Evolutionary conservation across 2,329 filamentous ascomycete species (phyloP).

Genomic region (Clonostachys solani): DNA sequence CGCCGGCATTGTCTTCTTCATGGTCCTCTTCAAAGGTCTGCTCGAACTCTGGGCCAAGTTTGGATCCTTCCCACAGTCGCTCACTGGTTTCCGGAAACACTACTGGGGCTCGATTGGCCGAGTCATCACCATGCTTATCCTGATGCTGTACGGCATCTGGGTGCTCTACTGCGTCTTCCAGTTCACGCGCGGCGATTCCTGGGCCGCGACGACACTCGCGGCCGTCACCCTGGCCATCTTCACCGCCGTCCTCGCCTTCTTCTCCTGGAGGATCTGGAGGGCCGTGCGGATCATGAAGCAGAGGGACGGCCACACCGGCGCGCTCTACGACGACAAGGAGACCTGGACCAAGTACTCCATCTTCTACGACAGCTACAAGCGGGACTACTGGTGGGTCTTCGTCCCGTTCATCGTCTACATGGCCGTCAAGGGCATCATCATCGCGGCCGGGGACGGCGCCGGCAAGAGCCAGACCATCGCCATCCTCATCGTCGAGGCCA

Average conservation of each 20-base stretch:
- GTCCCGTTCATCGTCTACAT: constrained; percentile 86
- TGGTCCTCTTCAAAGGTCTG: constrained; percentile 86
- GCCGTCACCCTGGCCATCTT: constrained; percentile 77
- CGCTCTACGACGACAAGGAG: constrained; percentile 82
- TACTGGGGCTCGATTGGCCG: constrained; percentile 94
- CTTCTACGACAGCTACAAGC: constrained; percentile 96
- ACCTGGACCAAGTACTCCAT: constrained; percentile 94
- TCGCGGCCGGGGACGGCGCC: constrained; percentile 81
- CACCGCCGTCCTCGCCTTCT: constrained; percentile 76
- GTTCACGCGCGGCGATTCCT: constrained; percentile 89
- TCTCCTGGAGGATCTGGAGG: constrained; percentile 77
- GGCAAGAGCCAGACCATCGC: constrained; percentile 77
- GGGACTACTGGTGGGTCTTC: constrained; percentile 96
- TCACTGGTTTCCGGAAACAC: constrained; percentile 85
- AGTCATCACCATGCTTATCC: constrained; percentile 83
- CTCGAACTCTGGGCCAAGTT: constrained; percentile 91
- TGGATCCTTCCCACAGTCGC: constrained; percentile 74
- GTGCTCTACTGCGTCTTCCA: constrained; percentile 95
- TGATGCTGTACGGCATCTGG: constrained; percentile 93
- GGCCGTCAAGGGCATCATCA: constrained; percentile 81
- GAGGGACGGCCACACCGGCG: constrained; percentile 65
- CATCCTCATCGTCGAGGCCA: constrained; percentile 74
- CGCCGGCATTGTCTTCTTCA: constrained; percentile 76
- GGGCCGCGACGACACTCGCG: constrained; percentile 83
- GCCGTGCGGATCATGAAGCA: constrained; percentile 72